These are phyloP conservation scores for Talaromyces sp. DNA, from an alignment of 2,329 filamentous ascomycete species.

Conservation along the genomic window DNA sequence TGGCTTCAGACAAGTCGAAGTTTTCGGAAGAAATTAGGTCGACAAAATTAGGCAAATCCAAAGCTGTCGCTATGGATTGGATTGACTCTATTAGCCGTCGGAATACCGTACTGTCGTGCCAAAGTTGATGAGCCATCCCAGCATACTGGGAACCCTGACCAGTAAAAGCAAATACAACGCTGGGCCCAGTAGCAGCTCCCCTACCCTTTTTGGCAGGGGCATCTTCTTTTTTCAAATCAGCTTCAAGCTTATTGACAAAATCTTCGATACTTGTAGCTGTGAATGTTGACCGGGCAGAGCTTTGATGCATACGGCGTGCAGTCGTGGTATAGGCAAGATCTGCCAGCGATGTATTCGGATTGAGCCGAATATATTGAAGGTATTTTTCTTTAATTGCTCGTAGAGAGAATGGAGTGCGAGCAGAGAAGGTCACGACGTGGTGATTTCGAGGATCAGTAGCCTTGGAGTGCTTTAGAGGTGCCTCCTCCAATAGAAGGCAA, in stretches of 20 bases:
- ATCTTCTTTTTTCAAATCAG: not conserved
- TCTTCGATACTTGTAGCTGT: constrained; percentile 16
- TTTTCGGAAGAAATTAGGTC: constrained; percentile 20
- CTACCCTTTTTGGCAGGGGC: not conserved
- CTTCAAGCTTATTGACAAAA: constrained; percentile 13
- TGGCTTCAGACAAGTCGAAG: constrained; percentile 16
- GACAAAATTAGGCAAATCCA: constrained; percentile 25
- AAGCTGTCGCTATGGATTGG: constrained; percentile 22
- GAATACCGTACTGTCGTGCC: constrained; percentile 21
- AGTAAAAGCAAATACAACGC: constrained; percentile 26
- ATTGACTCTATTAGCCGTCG: constrained; percentile 21
- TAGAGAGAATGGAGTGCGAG: constrained; percentile 45
- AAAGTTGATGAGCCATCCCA: constrained; percentile 26
- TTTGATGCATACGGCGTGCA: constrained; percentile 56
- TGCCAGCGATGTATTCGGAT: constrained; percentile 44
- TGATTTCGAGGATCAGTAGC: constrained; percentile 46
- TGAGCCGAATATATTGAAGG: constrained; percentile 47
- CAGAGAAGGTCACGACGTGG: constrained; percentile 52
- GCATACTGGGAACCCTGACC: constrained; percentile 30
- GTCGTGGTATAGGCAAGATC: constrained; percentile 60
- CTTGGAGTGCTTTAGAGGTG: constrained; percentile 31
- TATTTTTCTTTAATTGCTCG: constrained; percentile 50
- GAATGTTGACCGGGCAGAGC: constrained; percentile 27
- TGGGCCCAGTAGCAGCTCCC: constrained; percentile 6
- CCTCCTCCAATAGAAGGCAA: constrained; percentile 53